A percentile compares a stretch with the other conserved stretches of the same genome.
Evolutionary conservation across 2,329 filamentous ascomycete species (phyloP).

Genomic region (Cladosporium austrohemisphaericum): DNA sequence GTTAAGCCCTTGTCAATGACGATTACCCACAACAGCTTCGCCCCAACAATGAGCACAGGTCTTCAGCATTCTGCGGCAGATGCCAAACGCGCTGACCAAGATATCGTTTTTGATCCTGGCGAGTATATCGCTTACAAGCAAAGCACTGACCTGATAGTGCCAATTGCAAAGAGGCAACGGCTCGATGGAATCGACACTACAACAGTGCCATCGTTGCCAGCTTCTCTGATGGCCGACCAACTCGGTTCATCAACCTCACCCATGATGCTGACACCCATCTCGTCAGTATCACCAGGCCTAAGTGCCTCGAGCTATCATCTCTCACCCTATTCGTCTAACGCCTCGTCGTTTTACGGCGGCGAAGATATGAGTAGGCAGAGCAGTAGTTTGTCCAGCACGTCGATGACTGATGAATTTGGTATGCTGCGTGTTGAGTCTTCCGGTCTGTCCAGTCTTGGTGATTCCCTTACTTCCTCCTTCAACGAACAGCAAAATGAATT

Average conservation of each 20-base stretch:
- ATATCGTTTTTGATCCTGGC: conserved; percentile 26
- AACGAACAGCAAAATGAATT: conserved; percentile 24
- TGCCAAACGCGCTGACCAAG: conserved; percentile 8
- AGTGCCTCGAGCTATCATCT: conserved; percentile 3
- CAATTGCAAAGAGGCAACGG: conserved; percentile 25
- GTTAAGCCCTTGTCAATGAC: too few relatives aligned
- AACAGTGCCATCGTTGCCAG: conserved; percentile 20
- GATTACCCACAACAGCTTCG: background rate
- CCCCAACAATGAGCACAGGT: background rate
- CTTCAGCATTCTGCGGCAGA: background rate
- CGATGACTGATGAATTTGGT: conserved; percentile 39
- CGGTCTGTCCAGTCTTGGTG: background rate
- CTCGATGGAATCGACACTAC: conserved; percentile 21
- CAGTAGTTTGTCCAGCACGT: conserved; percentile 42
- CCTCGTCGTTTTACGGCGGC: conserved; percentile 10
- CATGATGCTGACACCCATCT: background rate
- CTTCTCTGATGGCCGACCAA: conserved; percentile 16
- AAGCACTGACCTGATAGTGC: conserved; percentile 18
- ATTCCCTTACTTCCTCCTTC: conserved; percentile 31
- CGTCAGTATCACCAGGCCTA: background rate
- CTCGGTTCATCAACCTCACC: conserved; percentile 20
- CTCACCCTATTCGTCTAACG: conserved; percentile 5
- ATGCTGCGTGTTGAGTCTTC: conserved; percentile 45
- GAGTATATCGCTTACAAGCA: conserved; percentile 27
- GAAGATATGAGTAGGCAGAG: conserved; percentile 43